A percentile compares a stretch with the other conserved stretches of the same genome.
Conservation (phyloP, 345 rosid genomes). For the Corymbia maculata region DNA sequence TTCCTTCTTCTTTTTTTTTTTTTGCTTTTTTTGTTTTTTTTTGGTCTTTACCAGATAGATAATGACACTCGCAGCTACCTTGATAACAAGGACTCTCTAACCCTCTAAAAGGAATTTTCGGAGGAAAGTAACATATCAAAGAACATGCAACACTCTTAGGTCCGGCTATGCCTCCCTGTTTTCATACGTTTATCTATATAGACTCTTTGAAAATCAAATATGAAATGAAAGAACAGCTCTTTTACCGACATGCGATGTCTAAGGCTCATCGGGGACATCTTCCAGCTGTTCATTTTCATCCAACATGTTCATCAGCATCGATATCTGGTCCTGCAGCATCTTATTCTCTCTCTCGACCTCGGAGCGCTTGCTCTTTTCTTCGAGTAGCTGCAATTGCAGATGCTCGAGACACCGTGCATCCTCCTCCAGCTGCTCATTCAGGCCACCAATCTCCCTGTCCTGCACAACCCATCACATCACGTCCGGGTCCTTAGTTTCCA, state of each 20-base stretch:
- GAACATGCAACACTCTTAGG: background rate
- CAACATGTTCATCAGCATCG: conserved; percentile 79
- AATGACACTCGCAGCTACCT: background rate
- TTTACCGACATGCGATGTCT: background rate
- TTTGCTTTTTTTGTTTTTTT: background rate
- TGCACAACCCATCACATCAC: conserved; percentile 5
- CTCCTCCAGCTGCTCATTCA: conserved; percentile 90
- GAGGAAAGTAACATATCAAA: background rate
- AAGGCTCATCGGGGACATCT: conserved; percentile 3
- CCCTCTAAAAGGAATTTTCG: background rate
- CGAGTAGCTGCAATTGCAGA: conserved; percentile 70
- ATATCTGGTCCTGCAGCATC: conserved; percentile 71
- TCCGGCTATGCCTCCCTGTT: background rate
- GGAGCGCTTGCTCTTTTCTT: conserved; percentile 68
- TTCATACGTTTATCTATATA: background rate
- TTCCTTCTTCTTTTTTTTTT: background rate
- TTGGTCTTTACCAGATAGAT: background rate
- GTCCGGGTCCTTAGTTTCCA: background rate
- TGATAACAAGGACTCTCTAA: background rate
- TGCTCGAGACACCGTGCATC: conserved; percentile 77
- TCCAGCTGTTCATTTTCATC: conserved; percentile 44
- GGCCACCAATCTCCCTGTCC: conserved; percentile 86
- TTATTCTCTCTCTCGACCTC: conserved; percentile 76
- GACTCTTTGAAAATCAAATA: background rate
- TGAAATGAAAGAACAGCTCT: background rate